A percentile compares a stretch with the other conserved stretches of the same genome.
Conservation (phyloP, 345 rosid species). For the Sisymbrium irio region DNA sequence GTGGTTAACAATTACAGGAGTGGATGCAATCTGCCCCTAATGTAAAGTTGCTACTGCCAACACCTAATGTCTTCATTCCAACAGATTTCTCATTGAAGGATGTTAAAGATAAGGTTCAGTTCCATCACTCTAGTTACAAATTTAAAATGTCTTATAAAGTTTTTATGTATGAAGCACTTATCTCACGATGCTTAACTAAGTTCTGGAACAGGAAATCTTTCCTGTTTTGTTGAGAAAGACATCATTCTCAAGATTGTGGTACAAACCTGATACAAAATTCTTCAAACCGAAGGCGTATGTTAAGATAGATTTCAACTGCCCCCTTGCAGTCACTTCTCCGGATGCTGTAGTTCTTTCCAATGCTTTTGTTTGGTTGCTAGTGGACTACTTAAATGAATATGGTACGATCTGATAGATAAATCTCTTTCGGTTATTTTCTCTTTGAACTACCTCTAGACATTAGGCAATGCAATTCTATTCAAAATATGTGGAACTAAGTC, state of each 20-base stretch:
- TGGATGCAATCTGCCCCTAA: constrained; percentile 66
- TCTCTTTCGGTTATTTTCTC: not conserved
- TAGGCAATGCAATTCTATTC: not conserved
- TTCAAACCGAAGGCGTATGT: constrained; percentile 71
- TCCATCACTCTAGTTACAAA: not conserved
- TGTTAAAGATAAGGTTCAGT: constrained; percentile 55
- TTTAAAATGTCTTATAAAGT: not conserved
- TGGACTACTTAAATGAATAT: constrained; percentile 88
- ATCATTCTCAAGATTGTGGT: constrained; percentile 68
- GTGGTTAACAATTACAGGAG: constrained; percentile 40
- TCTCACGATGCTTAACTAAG: constrained; percentile 15
- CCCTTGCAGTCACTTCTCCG: constrained; percentile 65
- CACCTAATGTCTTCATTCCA: constrained; percentile 67
- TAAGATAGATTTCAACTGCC: constrained; percentile 70
- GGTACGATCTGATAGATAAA: constrained; percentile 31
- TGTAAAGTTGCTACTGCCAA: constrained; percentile 65
- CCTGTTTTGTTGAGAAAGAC: constrained; percentile 62
- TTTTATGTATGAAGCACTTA: constrained; percentile 2
- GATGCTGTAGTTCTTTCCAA: constrained; percentile 61
- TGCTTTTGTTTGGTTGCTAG: constrained; percentile 57
- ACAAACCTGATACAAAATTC: constrained; percentile 76
- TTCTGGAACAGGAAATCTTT: constrained; percentile 45
- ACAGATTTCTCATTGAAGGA: constrained; percentile 72
- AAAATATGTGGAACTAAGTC: no score
- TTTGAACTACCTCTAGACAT: not conserved